These are phyloP conservation scores for Schrenkiella parvula DNA, from an alignment of 345 rosid species.

Conservation along the genomic window DNA sequence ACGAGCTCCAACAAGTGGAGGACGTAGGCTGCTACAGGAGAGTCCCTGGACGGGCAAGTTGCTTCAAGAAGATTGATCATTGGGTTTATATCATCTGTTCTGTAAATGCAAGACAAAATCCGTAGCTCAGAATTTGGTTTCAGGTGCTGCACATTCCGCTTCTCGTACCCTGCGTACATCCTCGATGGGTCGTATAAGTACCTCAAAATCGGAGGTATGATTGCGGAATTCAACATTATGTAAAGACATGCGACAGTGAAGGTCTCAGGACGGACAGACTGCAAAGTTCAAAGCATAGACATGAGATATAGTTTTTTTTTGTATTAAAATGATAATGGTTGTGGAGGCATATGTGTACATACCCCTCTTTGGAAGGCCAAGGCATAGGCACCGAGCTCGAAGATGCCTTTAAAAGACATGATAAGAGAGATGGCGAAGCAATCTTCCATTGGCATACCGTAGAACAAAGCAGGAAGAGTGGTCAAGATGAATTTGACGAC, in stretches of 20 bases:
- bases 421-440: conserved; percentile 43
- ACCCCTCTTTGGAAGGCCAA: conserved; percentile 31
- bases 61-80: conserved; percentile 36
- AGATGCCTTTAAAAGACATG: conserved; percentile 45
- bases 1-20: conserved; percentile 52
- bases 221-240: conserved; percentile 11
- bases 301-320: conserved; percentile 2
- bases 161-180: conserved; percentile 46
- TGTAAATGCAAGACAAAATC: conserved; percentile 48
- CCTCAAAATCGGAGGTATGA: conserved; percentile 43
- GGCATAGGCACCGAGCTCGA: conserved; percentile 37
- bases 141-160: conserved; percentile 37
- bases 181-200: conserved; percentile 46
- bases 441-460: conserved; percentile 44
- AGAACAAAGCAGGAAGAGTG: conserved; percentile 38
- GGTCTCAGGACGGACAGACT: conserved; percentile 29
- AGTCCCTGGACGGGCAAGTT: conserved; percentile 32
- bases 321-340: background rate
- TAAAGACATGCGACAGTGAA: conserved; percentile 28
- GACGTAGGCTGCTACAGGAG: conserved; percentile 38
- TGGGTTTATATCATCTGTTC: conserved; percentile 36
- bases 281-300: conserved; percentile 14
- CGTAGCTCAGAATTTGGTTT: conserved; percentile 34
- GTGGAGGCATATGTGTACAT: background rate
- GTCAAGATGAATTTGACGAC: conserved; percentile 32